A percentile compares a stretch with the other conserved stretches of the same genome.
phyloP scores from a whole-genome alignment of 495 filamentous ascomycete species.

The Hypoxylon cercidicola region DNA sequence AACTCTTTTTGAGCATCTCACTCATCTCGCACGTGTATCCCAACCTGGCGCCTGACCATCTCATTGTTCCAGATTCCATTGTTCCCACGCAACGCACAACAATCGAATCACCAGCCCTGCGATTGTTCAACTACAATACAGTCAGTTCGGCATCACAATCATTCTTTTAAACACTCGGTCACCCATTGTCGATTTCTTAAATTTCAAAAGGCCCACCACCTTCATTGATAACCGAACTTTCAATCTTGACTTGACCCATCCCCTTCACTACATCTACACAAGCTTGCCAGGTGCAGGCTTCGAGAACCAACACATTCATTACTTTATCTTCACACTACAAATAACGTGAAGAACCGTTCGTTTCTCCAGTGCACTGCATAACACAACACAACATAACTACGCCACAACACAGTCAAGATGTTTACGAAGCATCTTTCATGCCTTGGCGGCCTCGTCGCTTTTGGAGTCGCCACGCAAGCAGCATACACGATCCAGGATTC shows the following conservation, averaged over 20 bases:
- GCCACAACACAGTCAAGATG: conserved; percentile 17
- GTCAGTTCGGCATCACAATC: conserved; percentile 14
- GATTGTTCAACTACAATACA: conserved; percentile 25
- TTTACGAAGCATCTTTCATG: conserved; percentile 29
- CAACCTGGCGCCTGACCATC: not conserved
- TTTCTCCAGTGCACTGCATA: not conserved
- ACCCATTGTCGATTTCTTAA: conserved; percentile 28
- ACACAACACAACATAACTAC: not conserved
- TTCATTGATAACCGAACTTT: not conserved
- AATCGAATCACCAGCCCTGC: conserved; percentile 20
- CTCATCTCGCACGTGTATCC: too few species aligned
- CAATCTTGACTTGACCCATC: not conserved
- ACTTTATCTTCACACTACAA: conserved; percentile 3
- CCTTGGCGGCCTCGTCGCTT: conserved; percentile 37
- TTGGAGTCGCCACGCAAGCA: conserved; percentile 40
- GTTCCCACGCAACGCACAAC: conserved; percentile 23
- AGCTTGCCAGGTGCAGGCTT: conserved; percentile 45
- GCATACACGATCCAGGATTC: conserved; percentile 56
- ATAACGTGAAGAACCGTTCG: not conserved
- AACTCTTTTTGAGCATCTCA: not conserved
- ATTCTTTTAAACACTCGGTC: conserved; percentile 18
- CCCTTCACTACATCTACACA: conserved; percentile 12
- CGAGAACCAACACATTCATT: not conserved
- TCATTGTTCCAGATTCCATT: conserved; percentile 25
- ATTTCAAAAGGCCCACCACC: conserved; percentile 18